Evolutionary conservation across 1,284 basidiomycete species (phyloP).

Genomic region (Schizophyllum commune): DNA sequence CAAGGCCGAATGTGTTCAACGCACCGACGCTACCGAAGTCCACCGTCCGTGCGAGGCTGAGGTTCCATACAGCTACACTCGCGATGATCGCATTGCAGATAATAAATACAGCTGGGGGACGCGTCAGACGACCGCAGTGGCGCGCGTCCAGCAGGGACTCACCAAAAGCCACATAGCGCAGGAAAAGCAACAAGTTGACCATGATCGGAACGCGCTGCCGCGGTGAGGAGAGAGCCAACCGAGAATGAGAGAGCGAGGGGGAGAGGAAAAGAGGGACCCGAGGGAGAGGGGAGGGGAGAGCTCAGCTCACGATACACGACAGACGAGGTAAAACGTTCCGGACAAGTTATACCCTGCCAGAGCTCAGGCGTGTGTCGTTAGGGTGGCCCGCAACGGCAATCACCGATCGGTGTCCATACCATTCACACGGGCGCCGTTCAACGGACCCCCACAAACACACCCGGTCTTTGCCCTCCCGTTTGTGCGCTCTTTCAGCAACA

Average conservation of each 20-base stretch:
- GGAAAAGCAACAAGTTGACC: slow-evolving; percentile 25
- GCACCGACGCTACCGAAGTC: slow-evolving; percentile 23
- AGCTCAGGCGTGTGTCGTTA: background rate
- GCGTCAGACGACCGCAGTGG: slow-evolving; percentile 3
- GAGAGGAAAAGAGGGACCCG: slow-evolving; percentile 13
- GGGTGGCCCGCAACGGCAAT: background rate
- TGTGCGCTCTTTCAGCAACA: background rate
- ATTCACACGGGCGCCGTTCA: too few relatives aligned
- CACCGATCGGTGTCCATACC: too few relatives aligned
- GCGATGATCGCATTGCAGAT: slow-evolving; percentile 58
- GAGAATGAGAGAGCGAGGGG: slow-evolving; percentile 5
- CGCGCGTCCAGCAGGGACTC: slow-evolving; percentile 11
- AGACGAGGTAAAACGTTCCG: background rate
- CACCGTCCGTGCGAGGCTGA: slow-evolving; percentile 35
- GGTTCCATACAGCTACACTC: slow-evolving; percentile 64
- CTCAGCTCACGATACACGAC: background rate
- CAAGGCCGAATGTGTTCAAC: slow-evolving; percentile 2
- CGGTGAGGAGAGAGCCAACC: slow-evolving; percentile 1
- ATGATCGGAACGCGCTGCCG: background rate
- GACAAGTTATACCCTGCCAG: background rate
- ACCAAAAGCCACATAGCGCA: slow-evolving; percentile 49
- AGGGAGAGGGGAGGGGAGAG: slow-evolving; percentile 12
- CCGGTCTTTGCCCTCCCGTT: background rate
- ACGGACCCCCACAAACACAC: too few relatives aligned
- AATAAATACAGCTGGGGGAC: slow-evolving; percentile 45